Conservation (phyloP, 83 land plant species). For the Diphasiastrum complanatum region DNA sequence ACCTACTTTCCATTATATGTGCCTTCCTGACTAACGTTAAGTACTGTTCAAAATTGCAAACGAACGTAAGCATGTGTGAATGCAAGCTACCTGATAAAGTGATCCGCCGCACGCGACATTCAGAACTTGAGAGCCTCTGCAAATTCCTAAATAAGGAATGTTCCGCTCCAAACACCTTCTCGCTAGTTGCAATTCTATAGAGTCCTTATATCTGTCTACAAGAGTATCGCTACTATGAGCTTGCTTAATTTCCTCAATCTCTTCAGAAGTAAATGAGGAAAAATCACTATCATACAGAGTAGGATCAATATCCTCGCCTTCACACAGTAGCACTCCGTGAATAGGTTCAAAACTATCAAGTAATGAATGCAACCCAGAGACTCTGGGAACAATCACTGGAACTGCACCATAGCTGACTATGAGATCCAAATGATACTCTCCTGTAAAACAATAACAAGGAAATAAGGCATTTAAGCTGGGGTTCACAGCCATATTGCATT, state of each 20-base stretch:
- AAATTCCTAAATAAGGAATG: constrained; percentile 85
- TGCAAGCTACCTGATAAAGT: constrained; percentile 42
- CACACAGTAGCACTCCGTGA: constrained; percentile 91
- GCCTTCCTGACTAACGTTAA: too few species aligned
- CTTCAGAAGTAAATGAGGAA: constrained; percentile 42
- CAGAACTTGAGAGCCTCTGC: constrained; percentile 87
- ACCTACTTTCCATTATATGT: too few species aligned
- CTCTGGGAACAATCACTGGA: constrained; percentile 90
- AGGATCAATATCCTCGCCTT: constrained; percentile 94
- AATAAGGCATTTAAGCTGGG: not conserved
- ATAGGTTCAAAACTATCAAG: constrained; percentile 88
- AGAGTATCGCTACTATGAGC: constrained; percentile 74
- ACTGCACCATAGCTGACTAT: constrained; percentile 86
- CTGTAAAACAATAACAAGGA: constrained; percentile 27
- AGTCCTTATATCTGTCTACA: constrained; percentile 76
- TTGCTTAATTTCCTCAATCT: constrained; percentile 54
- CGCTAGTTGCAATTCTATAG: constrained; percentile 75
- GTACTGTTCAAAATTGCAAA: too few species aligned
- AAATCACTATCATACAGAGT: constrained; percentile 45
- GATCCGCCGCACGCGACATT: constrained; percentile 92
- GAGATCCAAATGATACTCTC: constrained; percentile 91
- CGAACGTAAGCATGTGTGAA: too few species aligned
- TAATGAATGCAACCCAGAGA: constrained; percentile 55
- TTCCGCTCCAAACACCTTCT: constrained; percentile 71
- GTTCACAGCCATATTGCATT: too few species aligned